Evolutionary conservation across 106 monocot genomes (phyloP).

Genomic region (Phalaenopsis aphrodite): DNA sequence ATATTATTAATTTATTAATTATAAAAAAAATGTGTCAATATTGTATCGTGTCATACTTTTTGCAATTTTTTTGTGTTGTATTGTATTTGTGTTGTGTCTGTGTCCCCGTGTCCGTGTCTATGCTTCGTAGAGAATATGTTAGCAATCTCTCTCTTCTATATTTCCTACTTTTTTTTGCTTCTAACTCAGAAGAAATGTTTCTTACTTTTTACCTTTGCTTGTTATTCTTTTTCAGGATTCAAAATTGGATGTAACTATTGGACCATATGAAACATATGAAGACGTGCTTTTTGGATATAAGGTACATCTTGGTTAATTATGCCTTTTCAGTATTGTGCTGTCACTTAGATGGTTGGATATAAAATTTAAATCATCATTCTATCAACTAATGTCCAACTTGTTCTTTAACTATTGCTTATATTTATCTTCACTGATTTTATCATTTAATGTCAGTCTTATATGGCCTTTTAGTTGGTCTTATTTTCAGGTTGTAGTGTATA

Average conservation of each 20-base stretch:
- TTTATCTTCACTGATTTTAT: background rate
- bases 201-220: background rate
- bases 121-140: background rate
- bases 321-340: background rate
- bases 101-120: no score
- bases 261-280: constrained; percentile 98
- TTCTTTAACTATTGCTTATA: background rate
- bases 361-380: background rate
- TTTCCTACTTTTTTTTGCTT: background rate
- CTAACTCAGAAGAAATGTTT: background rate
- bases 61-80: no score
- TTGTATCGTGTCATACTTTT: no score
- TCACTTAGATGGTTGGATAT: background rate
- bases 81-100: no score
- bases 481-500: no score
- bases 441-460: background rate
- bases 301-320: constrained; percentile 27
- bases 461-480: no score
- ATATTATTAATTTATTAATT: no score
- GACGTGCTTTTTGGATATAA: constrained; percentile 95
- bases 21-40: no score
- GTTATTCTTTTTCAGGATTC: constrained; percentile 51
- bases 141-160: background rate
- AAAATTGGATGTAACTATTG: constrained; percentile 92
- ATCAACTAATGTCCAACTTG: background rate